Base-by-base conservation (phyloP, 2,329 filamentous ascomycete genomes). In the Ceratocystis albifundus region DNA sequence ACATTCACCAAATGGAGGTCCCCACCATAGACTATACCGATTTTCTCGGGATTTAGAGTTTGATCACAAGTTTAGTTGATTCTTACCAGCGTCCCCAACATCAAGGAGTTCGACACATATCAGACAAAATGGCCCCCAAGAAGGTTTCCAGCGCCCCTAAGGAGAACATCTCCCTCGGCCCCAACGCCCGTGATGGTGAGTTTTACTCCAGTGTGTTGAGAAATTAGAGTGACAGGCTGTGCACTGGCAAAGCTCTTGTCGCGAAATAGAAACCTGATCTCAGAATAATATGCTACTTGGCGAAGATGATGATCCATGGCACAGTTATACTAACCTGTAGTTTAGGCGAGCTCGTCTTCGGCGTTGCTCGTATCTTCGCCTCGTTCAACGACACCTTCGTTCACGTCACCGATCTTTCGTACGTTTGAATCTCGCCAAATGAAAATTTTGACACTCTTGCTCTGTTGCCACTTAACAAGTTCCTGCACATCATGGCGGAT, bases 401-500 rank as follows among this genome's bases (percentile, higher is more conserved):
- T 78, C 94, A 99, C 84, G 90, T 99, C 78, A 99, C 94, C 84
- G 94, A 97, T 96, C 90, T 99, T 79, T 87, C 83, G 88, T 91
- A 80, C 78, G 85, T 84, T 75, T 57, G 45, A 69, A 67, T 20
- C 61, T 61, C 36, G 28, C 36, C 28, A 36, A 8, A 59, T 50
- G 57, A 64, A 32, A 36, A 36, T 36, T 32, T 32, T 32, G n/a
- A 4, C 48, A 3, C 36, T 59, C 55, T 4, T 4, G 32, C 28
- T 36, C 55, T 59, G 7, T n/a, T 17, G 12, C 25, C n/a, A 6
- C 55, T 59, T 17, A 12, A n/a, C 2, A 8, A 5, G 28, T n/a
- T n/a, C 17, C 17, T n/a, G 55, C 28, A n/a, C 8, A 36, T 8
- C 1, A 22, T 6, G 22, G 22, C 22, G 48, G 22, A 53, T 53